phyloP scores from a whole-genome alignment of 2,329 filamentous ascomycete genomes.

The Alternaria ethzedia region DNA sequence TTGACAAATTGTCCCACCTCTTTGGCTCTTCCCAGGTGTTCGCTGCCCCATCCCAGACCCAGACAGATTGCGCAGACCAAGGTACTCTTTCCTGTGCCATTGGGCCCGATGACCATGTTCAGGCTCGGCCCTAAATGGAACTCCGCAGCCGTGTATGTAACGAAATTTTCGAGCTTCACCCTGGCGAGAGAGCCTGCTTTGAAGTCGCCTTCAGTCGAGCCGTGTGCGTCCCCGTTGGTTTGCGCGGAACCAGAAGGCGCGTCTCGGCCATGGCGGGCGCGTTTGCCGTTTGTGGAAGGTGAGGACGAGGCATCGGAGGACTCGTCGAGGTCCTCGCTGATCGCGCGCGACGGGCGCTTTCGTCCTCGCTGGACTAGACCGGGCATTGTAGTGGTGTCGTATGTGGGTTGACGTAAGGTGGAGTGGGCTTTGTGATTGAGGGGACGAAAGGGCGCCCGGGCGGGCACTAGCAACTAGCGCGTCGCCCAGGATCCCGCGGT shows the following conservation, averaged over 20 bases:
- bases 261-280: conserved; percentile 38
- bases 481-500: conserved; percentile 5
- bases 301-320: conserved; percentile 29
- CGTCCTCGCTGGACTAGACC: conserved; percentile 27
- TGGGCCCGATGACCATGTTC: conserved; percentile 99
- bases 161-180: conserved; percentile 85
- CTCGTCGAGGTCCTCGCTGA: conserved; percentile 32
- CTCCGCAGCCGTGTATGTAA: conserved; percentile 91
- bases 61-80: conserved; percentile 96
- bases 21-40: conserved; percentile 84
- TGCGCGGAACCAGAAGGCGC: conserved; percentile 30
- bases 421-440: not conserved
- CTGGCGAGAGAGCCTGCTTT: conserved; percentile 86
- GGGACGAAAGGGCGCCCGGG: not conserved
- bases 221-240: conserved; percentile 3
- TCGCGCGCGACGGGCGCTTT: conserved; percentile 29
- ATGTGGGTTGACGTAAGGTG: not conserved
- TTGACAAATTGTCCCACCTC: conserved; percentile 91
- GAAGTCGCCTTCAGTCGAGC: conserved; percentile 24
- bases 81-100: conserved; percentile 97
- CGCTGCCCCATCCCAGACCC: conserved; percentile 76
- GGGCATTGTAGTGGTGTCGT: conserved; percentile 30
- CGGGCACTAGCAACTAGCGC: conserved; percentile 7
- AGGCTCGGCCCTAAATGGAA: conserved; percentile 90
- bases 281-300: conserved; percentile 37